Conservation (phyloP, 148 eudicot species). For the Amaranthus cruentus region DNA sequence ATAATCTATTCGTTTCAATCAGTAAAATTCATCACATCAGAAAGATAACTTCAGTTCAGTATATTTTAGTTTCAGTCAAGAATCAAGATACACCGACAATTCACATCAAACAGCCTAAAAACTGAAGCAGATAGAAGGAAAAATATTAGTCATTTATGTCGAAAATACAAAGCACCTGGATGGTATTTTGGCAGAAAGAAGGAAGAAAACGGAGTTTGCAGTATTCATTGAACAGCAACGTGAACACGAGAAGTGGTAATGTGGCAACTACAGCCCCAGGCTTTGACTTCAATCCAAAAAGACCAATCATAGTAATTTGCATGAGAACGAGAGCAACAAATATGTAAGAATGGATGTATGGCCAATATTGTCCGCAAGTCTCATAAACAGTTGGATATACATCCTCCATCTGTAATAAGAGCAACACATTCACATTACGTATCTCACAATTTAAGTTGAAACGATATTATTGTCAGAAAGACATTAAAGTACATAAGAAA, state of each 20-base stretch:
- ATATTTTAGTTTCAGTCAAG: background rate
- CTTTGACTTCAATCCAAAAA: constrained; percentile 84
- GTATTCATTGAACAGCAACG: constrained; percentile 74
- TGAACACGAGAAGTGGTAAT: constrained; percentile 61
- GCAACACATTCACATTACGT: background rate
- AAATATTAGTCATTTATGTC: background rate
- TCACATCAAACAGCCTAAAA: background rate
- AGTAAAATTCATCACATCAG: no score
- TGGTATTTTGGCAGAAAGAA: constrained; percentile 46
- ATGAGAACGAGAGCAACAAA: constrained; percentile 59
- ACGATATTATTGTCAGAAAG: background rate
- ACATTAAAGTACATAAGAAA: background rate
- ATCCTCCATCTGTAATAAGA: constrained; percentile 70
- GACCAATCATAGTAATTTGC: constrained; percentile 92
- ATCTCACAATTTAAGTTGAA: no score
- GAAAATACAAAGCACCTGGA: constrained; percentile 47
- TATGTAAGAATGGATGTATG: constrained; percentile 71
- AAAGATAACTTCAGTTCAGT: no score
- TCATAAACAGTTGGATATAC: constrained; percentile 75
- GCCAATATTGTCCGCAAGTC: constrained; percentile 92
- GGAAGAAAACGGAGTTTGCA: constrained; percentile 90
- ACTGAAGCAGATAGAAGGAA: background rate
- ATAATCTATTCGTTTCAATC: background rate
- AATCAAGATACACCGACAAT: background rate
- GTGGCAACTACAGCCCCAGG: constrained; percentile 81